A percentile compares a stretch with the other conserved stretches of the same genome.
These are phyloP conservation scores for Candida michaelii DNA, from an alignment of 805 yeast species.

Conservation along the genomic window DNA sequence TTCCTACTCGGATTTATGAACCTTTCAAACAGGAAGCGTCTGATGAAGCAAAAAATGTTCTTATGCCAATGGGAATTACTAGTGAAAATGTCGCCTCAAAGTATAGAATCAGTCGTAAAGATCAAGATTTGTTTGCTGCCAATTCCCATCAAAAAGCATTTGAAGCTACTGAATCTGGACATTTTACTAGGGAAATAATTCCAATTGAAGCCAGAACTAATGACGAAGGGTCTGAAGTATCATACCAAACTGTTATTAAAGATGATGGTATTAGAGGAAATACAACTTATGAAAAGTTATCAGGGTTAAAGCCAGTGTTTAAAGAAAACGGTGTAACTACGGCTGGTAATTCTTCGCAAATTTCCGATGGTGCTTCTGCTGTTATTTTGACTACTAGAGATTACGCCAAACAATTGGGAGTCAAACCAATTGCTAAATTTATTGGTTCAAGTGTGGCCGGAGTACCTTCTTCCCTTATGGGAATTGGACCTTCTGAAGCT, in stretches of 20 bases:
- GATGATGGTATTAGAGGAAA: slow-evolving; percentile 33
- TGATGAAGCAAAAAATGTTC: slow-evolving; percentile 26
- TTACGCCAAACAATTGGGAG: slow-evolving; percentile 30
- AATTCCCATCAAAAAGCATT: slow-evolving; percentile 24
- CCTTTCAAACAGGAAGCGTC: slow-evolving; percentile 17
- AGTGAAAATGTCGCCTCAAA: slow-evolving; percentile 26
- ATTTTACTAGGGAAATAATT: slow-evolving; percentile 22
- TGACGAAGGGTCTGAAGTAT: slow-evolving; percentile 15
- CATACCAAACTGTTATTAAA: slow-evolving; percentile 2
- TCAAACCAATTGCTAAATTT: slow-evolving; percentile 30
- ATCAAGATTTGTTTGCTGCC: slow-evolving; percentile 26
- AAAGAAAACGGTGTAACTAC: slow-evolving; percentile 30
- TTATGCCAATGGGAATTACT: slow-evolving; percentile 34
- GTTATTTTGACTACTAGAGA: slow-evolving; percentile 34
- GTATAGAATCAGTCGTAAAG: slow-evolving; percentile 24
- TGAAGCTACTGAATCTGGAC: slow-evolving; percentile 23
- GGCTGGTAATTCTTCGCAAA: slow-evolving; percentile 39
- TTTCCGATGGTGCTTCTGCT: slow-evolving; percentile 38
- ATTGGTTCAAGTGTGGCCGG: slow-evolving; percentile 32
- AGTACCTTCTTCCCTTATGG: slow-evolving; percentile 36
- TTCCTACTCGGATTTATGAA: slow-evolving; percentile 30
- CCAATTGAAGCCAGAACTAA: slow-evolving; percentile 17
- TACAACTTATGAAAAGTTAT: slow-evolving; percentile 26
- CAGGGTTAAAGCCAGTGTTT: slow-evolving; percentile 32
- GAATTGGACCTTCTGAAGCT: slow-evolving; percentile 36